phyloP scores from a whole-genome alignment of 2,329 filamentous ascomycete genomes.

The Pseudopyricularia cyperi region DNA sequence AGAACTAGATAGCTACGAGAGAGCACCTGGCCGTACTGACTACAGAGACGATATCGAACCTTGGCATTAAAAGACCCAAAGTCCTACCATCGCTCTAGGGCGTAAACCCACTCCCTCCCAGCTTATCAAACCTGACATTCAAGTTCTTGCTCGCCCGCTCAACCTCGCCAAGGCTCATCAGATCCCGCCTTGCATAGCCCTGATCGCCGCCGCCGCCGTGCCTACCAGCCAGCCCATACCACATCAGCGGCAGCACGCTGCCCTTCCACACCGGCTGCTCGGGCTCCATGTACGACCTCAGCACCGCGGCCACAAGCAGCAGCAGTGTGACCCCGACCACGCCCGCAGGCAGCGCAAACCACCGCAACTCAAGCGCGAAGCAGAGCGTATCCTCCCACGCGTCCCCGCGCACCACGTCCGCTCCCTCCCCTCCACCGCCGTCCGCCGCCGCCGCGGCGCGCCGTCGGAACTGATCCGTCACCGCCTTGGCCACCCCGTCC shows the following conservation, averaged over 20 bases:
- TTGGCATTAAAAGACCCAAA: too few relatives aligned
- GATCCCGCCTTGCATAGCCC: not conserved
- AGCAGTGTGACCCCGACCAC: not conserved
- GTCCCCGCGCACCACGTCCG: not conserved
- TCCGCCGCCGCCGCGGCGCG: not conserved
- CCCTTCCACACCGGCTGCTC: slow-evolving; percentile 1
- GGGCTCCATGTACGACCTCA: not conserved
- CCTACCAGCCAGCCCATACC: not conserved
- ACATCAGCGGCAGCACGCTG: not conserved
- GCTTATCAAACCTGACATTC: not conserved
- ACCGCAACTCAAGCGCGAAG: not conserved
- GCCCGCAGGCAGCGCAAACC: not conserved
- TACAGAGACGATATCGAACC: too few relatives aligned
- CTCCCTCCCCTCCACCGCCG: not conserved
- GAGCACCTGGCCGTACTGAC: too few relatives aligned
- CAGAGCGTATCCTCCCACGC: not conserved
- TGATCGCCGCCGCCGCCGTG: not conserved
- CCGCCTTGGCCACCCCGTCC: not conserved
- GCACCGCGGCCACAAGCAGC: not conserved
- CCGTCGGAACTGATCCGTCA: not conserved
- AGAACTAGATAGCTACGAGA: too few relatives aligned
- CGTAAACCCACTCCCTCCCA: not conserved
- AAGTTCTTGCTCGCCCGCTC: not conserved
- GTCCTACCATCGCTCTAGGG: not conserved
- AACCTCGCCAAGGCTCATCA: not conserved